A percentile compares a stretch with the other conserved stretches of the same genome.
These are phyloP conservation scores for Saccharomycopsis sp. DNA, from an alignment of 805 yeast genomes.

Conservation along the genomic window DNA sequence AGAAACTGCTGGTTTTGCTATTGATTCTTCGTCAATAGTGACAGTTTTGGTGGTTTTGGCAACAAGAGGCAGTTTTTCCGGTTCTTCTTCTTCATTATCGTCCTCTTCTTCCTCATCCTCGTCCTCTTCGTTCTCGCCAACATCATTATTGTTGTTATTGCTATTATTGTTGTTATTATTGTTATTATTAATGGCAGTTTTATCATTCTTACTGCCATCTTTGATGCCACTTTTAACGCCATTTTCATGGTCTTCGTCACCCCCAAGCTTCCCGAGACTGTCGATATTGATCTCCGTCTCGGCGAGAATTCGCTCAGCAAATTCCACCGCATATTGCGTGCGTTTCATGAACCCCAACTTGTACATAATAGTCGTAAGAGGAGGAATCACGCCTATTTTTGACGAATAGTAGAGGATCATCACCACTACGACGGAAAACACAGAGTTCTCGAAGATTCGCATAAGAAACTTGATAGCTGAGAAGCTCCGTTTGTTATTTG, in stretches of 20 bases:
- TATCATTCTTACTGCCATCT: no score
- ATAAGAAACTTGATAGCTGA: conserved; percentile 22
- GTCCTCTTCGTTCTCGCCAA: conserved; percentile 21
- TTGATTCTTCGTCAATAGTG: conserved; percentile 6
- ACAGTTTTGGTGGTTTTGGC: conserved; percentile 4
- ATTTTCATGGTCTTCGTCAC: conserved; percentile 25
- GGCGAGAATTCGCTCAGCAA: conserved; percentile 27
- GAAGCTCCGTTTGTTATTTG: not conserved
- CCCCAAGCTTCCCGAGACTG: conserved; percentile 21
- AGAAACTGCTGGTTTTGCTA: conserved; percentile 11
- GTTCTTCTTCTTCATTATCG: conserved; percentile 11
- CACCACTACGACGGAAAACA: conserved; percentile 36
- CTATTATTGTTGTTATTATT: not conserved
- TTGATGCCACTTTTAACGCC: not conserved
- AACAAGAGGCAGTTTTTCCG: conserved; percentile 17
- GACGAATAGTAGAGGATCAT: conserved; percentile 33
- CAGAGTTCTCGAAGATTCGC: conserved; percentile 43
- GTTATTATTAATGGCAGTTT: not conserved
- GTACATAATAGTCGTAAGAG: conserved; percentile 27
- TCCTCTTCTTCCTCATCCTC: conserved; percentile 4
- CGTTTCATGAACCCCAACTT: conserved; percentile 30
- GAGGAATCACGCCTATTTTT: conserved; percentile 32
- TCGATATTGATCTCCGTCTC: conserved; percentile 11
- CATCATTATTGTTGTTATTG: conserved; percentile 15
- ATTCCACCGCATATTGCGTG: conserved; percentile 31